Percentiles rank a stretch among this genome's conserved stretches.
Evolutionary conservation across 192 early-diverging fungal species (phyloP).

Genomic region (Paraglomus occultum): DNA sequence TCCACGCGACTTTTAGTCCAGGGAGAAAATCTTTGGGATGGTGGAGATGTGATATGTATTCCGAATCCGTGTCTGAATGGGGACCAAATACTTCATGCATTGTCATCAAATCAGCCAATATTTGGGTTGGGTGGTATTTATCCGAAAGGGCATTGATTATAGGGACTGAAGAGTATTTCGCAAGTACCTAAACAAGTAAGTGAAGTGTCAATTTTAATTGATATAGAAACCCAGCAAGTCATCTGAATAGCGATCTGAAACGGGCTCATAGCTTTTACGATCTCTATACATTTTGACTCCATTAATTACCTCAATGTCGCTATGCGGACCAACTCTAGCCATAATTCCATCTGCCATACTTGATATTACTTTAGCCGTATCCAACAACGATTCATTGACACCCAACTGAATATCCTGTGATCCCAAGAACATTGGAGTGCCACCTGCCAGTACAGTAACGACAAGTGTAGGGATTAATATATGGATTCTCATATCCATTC

Average conservation of each 20-base stretch:
- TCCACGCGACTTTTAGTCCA: constrained; percentile 89
- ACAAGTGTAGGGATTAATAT: background rate
- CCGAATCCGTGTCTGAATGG: constrained; percentile 23
- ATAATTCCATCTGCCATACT: constrained; percentile 96
- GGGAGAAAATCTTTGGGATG: constrained; percentile 60
- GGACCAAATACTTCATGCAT: constrained; percentile 78
- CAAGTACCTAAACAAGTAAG: constrained; percentile 59
- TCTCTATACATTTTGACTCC: too few relatives aligned
- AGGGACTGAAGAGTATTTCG: constrained; percentile 84
- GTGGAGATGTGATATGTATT: constrained; percentile 44
- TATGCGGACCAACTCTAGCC: constrained; percentile 87
- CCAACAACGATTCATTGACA: constrained; percentile 90
- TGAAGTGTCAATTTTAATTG: too few relatives aligned
- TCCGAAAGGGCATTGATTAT: constrained; percentile 96
- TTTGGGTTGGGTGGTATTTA: constrained; percentile 96
- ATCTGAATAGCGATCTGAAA: background rate
- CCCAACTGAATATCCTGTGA: constrained; percentile 95
- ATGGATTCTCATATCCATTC: too few relatives aligned
- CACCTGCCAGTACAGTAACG: constrained; percentile 53
- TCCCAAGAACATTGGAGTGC: constrained; percentile 94
- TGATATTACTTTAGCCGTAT: constrained; percentile 87
- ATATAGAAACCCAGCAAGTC: background rate
- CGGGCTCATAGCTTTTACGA: too few relatives aligned
- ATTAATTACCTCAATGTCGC: constrained; percentile 74
- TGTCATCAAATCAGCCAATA: constrained; percentile 93